Percentiles rank a stretch among this genome's conserved stretches.
Conservation (phyloP, 2,329 filamentous ascomycete species). For the Arthrobotrys entomopaga region DNA sequence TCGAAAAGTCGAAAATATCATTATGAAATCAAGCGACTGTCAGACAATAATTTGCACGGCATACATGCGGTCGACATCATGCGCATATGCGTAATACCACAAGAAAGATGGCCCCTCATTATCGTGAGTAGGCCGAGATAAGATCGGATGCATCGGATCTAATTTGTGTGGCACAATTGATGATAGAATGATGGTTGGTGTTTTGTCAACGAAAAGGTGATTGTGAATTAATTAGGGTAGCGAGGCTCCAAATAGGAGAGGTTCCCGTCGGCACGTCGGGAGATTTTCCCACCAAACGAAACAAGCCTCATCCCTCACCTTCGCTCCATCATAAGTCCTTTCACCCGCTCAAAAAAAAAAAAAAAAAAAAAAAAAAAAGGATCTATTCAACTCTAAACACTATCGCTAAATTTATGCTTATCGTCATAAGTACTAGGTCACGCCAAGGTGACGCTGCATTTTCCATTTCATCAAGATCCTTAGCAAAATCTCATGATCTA, state of each 20-base stretch:
- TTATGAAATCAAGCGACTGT: conserved; percentile 39
- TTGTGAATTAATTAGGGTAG: background rate
- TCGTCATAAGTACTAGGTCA: conserved; percentile 24
- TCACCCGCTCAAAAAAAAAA: conserved; percentile 12
- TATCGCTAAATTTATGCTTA: conserved; percentile 37
- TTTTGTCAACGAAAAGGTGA: conserved; percentile 5
- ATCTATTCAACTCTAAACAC: conserved; percentile 41
- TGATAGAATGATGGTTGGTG: conserved; percentile 23
- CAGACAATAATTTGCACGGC: conserved; percentile 18
- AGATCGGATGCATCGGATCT: conserved; percentile 50
- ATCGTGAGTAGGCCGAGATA: conserved; percentile 23
- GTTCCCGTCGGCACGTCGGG: conserved; percentile 51
- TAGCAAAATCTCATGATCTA: conserved; percentile 29
- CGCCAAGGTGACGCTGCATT: conserved; percentile 33
- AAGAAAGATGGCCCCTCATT: background rate
- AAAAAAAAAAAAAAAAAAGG: conserved; percentile 27
- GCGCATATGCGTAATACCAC: conserved; percentile 13
- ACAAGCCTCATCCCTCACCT: conserved; percentile 42
- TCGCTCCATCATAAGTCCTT: conserved; percentile 40
- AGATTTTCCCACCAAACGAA: conserved; percentile 47
- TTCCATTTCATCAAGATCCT: conserved; percentile 25
- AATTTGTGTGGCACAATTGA: conserved; percentile 14
- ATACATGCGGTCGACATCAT: background rate
- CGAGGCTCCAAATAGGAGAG: conserved; percentile 41
- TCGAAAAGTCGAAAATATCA: conserved; percentile 11